Evolutionary conservation across 23 red algal genomes (phyloP).

Genomic region (Cyanidium caldarium): DNA sequence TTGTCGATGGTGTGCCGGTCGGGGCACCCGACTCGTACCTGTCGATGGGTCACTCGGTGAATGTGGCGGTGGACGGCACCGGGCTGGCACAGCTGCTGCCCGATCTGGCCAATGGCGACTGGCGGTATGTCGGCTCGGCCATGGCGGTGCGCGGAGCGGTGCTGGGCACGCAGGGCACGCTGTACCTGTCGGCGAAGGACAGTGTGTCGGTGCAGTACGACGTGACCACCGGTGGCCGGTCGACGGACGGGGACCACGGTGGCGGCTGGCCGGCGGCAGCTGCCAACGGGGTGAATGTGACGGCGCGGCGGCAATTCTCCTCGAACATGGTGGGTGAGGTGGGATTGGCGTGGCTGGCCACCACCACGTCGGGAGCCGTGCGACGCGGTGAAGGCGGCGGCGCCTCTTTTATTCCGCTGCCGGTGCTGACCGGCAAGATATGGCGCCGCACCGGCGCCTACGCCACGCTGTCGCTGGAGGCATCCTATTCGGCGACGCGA

Average conservation of each 20-base stretch:
- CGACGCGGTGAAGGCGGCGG: background rate
- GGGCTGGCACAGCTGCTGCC: slow-evolving; percentile 40
- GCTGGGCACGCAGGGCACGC: slow-evolving; percentile 26
- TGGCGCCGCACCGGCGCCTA: background rate
- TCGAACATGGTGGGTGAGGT: background rate
- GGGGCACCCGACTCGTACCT: slow-evolving; percentile 37
- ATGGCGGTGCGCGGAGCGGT: slow-evolving; percentile 8
- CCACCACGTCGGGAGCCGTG: background rate
- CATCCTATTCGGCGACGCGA: background rate
- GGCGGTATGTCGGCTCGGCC: background rate
- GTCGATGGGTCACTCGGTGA: slow-evolving; percentile 29
- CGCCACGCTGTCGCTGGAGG: background rate
- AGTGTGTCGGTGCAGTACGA: slow-evolving; percentile 23
- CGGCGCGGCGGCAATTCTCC: background rate
- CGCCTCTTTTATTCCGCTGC: background rate
- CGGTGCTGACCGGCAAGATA: background rate
- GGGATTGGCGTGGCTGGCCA: background rate
- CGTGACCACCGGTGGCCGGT: background rate
- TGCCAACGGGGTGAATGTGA: background rate
- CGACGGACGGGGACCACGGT: background rate
- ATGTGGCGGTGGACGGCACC: slow-evolving; percentile 37
- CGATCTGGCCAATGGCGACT: slow-evolving; percentile 11
- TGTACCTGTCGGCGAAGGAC: slow-evolving; percentile 34
- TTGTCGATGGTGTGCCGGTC: no score
- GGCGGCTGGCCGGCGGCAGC: no score